Evolutionary conservation across 208 protist genomes (phyloP), one percentile per base, ranked within the genome.

Genomic region (Leishmania turanica): DNA sequence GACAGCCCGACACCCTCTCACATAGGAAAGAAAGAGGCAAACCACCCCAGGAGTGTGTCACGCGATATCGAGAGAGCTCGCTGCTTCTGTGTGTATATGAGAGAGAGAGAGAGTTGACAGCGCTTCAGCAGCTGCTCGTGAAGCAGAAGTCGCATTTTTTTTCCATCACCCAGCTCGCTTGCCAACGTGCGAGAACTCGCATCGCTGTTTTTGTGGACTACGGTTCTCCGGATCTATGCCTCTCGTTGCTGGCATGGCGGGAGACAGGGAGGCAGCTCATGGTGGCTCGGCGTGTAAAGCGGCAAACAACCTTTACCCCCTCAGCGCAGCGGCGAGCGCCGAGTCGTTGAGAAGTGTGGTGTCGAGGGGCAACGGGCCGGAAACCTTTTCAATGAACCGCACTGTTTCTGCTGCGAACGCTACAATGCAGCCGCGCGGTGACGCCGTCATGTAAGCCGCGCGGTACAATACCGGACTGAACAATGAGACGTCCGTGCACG

Each of bases 381-480:
- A 47, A 1, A 84, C 8, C 51, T 77, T 64, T 40, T 89, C 87
- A 17, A 86, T 84, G 78, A 95, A 94, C 37, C 75, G 77, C 58
- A 93, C 0, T 34, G 86, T 82, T 6, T 81, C 74, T 64, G 90
- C 86, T 9, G 87, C 84, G 68, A 76, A 88, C 40, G 88, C 85
- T 19, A 92, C 76, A 62, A 96, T 87, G 75, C 81, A 76, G 17
- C 78, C 87, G 9, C 82, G 79, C 4, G 93, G 79, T n/a, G 85
- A 77, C 37, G 81, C 78, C 31, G 81, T 92, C 31, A 84, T 76
- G 81, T 88, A 89, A 0, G 13, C n/a, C 19, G 79, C 69, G 17
- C 84, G 84, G 66, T 85, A 88, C 34, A 97, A 60, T 27, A 94
- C 65, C 27, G 92, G 91, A 78, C 88, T 96, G 34, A 97, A 79